Evolutionary conservation across 306 rosid genomes (phyloP).

Genomic region (Quillaja saponaria): DNA sequence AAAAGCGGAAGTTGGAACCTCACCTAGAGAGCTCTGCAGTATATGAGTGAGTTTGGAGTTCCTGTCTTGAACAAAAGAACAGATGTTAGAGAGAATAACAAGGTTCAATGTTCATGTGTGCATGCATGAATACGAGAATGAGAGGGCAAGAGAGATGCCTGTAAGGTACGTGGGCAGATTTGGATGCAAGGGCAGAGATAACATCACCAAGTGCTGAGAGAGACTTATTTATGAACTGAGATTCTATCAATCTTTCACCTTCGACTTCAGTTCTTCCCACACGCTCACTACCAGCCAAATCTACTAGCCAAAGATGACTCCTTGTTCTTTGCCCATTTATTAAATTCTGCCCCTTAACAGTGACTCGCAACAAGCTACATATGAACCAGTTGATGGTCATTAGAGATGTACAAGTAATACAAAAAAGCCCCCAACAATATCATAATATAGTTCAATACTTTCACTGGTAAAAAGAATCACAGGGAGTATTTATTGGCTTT

Average conservation of each 20-base stretch:
- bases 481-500: not conserved
- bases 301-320: constrained; percentile 98
- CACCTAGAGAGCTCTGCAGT: constrained; percentile 96
- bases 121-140: not conserved
- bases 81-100: constrained; percentile 19
- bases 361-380: constrained; percentile 84
- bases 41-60: constrained; percentile 96
- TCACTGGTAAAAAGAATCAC: not conserved
- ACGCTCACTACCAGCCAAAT: constrained; percentile 98
- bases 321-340: constrained; percentile 74
- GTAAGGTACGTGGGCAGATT: constrained; percentile 87
- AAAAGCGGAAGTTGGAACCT: constrained; percentile 27
- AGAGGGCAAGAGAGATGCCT: constrained; percentile 45
- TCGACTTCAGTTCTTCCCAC: constrained; percentile 95
- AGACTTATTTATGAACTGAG: constrained; percentile 94
- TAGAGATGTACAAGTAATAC: constrained; percentile 1
- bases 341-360: constrained; percentile 70
- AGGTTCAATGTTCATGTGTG: not conserved
- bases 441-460: constrained; percentile 7
- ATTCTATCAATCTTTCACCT: constrained; percentile 96
- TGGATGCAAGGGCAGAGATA: constrained; percentile 89
- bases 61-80: constrained; percentile 48
- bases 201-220: constrained; percentile 97
- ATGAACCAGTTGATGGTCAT: constrained; percentile 31
- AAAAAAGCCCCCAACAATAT: not conserved